phyloP scores from a whole-genome alignment of 129 eudicot species.

The Arctium lappa region DNA sequence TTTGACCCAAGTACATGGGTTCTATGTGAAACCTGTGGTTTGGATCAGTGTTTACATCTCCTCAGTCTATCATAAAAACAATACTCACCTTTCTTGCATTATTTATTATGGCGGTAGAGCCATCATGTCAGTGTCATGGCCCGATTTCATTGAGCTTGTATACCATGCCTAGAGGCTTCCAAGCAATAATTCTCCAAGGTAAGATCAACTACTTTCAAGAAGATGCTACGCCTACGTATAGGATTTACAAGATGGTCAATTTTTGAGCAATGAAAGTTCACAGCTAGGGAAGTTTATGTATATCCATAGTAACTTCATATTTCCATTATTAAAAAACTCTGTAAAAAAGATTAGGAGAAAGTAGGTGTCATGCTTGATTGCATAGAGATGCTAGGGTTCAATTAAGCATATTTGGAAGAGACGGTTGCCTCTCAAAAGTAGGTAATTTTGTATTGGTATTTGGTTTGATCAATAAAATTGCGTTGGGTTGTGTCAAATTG shows the following conservation, averaged over 20 bases:
- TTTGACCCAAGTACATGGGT: not conserved
- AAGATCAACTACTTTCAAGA: not conserved
- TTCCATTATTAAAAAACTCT: too few relatives aligned
- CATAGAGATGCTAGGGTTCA: too few relatives aligned
- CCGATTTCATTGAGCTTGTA: not conserved
- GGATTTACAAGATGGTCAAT: not conserved
- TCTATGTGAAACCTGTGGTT: not conserved
- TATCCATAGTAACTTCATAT: too few relatives aligned
- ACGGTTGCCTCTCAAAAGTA: too few relatives aligned
- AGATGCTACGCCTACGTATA: not conserved
- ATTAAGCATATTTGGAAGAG: too few relatives aligned
- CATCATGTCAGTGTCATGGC: not conserved
- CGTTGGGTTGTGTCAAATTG: too few relatives aligned
- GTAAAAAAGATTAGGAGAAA: too few relatives aligned
- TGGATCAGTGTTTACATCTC: not conserved
- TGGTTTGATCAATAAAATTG: too few relatives aligned
- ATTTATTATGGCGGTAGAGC: not conserved
- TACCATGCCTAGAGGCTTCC: not conserved
- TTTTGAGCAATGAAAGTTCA: not conserved
- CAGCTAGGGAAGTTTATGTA: too few relatives aligned
- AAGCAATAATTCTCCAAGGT: not conserved
- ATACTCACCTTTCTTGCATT: not conserved
- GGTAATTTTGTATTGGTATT: too few relatives aligned
- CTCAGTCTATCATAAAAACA: not conserved
- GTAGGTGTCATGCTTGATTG: too few relatives aligned